Evolutionary conservation across 768 basidiomycete genomes (phyloP).

Genomic region (Macrolepiota fuliginosa): DNA sequence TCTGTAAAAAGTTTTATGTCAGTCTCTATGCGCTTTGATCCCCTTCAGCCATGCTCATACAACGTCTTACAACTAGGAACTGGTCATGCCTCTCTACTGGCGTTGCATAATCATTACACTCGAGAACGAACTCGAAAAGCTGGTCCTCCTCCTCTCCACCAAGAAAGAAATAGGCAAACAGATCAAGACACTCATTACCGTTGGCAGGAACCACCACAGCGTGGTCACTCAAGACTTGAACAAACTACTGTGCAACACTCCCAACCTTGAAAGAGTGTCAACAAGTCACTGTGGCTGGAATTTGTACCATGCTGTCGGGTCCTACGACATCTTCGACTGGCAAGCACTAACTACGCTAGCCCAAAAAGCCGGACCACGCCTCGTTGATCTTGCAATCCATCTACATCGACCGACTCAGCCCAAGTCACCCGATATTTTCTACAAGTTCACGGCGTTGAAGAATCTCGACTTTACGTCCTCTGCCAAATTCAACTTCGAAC

Average conservation of each 20-base stretch:
- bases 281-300: background rate
- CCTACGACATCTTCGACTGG: background rate
- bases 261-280: slow-evolving; percentile 1
- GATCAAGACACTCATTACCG: background rate
- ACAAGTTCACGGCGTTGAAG: background rate
- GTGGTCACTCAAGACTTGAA: background rate
- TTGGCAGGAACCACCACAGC: background rate
- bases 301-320: background rate
- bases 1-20: slow-evolving; percentile 6
- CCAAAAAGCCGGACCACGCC: background rate
- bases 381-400: slow-evolving; percentile 2
- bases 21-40: background rate
- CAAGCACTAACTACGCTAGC: background rate
- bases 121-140: background rate
- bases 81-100: slow-evolving; percentile 4
- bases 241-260: background rate
- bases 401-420: slow-evolving; percentile 1
- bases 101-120: background rate
- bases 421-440: slow-evolving; percentile 1
- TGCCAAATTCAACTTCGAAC: background rate
- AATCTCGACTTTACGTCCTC: slow-evolving; percentile 1
- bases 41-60: background rate
- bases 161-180: slow-evolving; percentile 2
- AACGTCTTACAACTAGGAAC: background rate
- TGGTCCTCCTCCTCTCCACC: background rate